A percentile compares a stretch with the other conserved stretches of the same genome.
Evolutionary conservation across 139 green algal species (phyloP).

Genomic region (Desmodesmus armatus): DNA sequence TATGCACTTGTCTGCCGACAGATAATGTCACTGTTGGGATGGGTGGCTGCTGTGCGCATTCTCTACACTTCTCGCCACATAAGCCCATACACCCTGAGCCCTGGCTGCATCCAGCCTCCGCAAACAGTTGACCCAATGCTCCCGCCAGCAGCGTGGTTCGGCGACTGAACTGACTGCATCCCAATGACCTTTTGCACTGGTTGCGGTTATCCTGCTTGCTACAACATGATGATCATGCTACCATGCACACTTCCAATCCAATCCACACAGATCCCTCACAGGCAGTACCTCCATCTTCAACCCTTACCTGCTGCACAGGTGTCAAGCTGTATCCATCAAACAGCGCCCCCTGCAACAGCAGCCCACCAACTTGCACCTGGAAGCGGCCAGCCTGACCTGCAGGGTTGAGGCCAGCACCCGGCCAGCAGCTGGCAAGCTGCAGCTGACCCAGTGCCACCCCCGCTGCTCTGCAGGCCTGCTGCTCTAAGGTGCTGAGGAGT

Average conservation of each 20-base stretch:
- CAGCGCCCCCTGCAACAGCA: conserved; percentile 57
- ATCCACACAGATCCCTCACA: neutral
- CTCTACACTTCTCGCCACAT: too few relatives aligned
- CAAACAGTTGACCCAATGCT: too few relatives aligned
- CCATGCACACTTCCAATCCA: neutral
- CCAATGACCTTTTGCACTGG: conserved; percentile 3
- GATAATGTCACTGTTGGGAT: too few relatives aligned
- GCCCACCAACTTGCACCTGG: conserved; percentile 49
- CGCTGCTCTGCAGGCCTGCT: conserved; percentile 67
- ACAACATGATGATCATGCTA: neutral
- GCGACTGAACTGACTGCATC: too few relatives aligned
- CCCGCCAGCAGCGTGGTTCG: too few relatives aligned
- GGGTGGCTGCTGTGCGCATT: too few relatives aligned
- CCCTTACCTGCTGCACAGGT: conserved; percentile 8
- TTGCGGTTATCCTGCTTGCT: neutral
- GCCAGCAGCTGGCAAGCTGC: conserved; percentile 72
- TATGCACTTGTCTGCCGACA: too few relatives aligned
- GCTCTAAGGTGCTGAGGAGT: conserved; percentile 82
- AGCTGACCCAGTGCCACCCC: conserved; percentile 68
- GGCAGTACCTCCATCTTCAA: neutral
- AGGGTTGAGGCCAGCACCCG: conserved; percentile 41
- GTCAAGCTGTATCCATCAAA: conserved; percentile 54
- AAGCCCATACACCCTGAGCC: too few relatives aligned
- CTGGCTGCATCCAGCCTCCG: too few relatives aligned
- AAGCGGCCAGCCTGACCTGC: conserved; percentile 3